Base-by-base conservation (phyloP, 192 early-diverging fungal species). In the Coemansia sp. region DNA sequence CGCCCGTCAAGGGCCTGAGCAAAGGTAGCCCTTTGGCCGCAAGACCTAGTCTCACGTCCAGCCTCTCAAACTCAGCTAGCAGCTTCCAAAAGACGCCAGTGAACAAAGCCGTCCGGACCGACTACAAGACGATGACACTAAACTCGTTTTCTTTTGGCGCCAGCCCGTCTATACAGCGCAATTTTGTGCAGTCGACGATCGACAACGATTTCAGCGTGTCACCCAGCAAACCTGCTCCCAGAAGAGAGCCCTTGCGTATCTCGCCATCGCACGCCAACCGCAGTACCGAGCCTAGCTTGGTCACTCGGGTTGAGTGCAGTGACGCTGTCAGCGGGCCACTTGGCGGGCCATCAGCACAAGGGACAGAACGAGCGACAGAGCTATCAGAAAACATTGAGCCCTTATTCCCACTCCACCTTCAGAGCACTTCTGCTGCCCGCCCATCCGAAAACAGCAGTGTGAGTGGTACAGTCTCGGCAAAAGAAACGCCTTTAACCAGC, bases 61-160 rank as follows among this genome's bases (percentile, higher is more conserved):
- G 4, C 4, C 7, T 40, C 38, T 62, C 38, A 11, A 38, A 18
- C 22, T 31, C 52, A 9, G 22, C 33, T 31, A 65, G 49, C 55
- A 40, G 50, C 68, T 43, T 71, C 22, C 65, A 36, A 38, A 87
- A 87, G 31, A 74, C 80, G n/a, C 84, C 85, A 47, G 91, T 90
- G 43, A 90, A 95, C 72, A 87, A 92, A 50, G 85, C 92, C 34
- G 94, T 98, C 22, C 88, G 97, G 7, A 97, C 95, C 22, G 94
- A 98, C 72, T 93, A 89, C 71, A 88, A 89, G 31, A 86, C 86
- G 7, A 86, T 90, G 50, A 94, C 93, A 2, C 76, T 98, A 7
- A 94, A 98, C 47, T 76, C 77, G 11, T 84, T 80, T 38, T 73
- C 73, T 8, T 80, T 84, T 77, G 73, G 73, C 10, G 39, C 70